Base-by-base conservation (phyloP, 176 grass and related monocot genomes). In the Carex myosuroides region DNA sequence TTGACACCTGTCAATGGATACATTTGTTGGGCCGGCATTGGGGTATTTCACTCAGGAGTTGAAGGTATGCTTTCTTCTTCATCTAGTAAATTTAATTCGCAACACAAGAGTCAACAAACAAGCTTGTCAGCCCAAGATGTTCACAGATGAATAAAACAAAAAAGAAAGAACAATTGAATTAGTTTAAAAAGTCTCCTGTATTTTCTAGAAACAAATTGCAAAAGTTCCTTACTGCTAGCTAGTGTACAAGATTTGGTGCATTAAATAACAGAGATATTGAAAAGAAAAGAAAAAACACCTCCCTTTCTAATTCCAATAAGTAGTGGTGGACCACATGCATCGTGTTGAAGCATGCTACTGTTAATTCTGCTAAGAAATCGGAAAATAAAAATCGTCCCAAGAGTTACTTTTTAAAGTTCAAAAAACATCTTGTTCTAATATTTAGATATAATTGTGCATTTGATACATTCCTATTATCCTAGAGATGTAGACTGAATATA, bases 1-100 rank as follows among this genome's bases (percentile, higher is more conserved):
- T 87, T 98, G 89, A 98, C 95, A 18, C 89, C 92, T 60, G 90
- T 98, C 87, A 98, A 98, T 88, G 95, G 91, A 30, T 98, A 98
- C 74, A 85, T 98, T 81, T 91, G 91, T 81, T 98, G 95, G 95
- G 91, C 92, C 52, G 95, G 92, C 83, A 86, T 98, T 83, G 95
- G 95, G 79, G 92, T 98, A 70, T 98, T 93, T 89, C 95, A 98
- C 86, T 95, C 95, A 13, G 95, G 95, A 82, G 84, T 98, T 63
- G 92, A 98, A 98, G 95, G 95, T 98, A 79, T 55, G 59, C 83
- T 52, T 86, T 82, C 86, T 58, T 84, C 70, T 4, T 64, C 24
- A 77, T 77, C 22, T 56, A 56, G 22, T 33, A 17, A 77, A 32
- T 17, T 32, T 77, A 48, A 55, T 55, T 56, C 32, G 24, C 70